Base-by-base conservation (phyloP, 2,329 filamentous ascomycete genomes). In the Colletotrichum sp. region DNA sequence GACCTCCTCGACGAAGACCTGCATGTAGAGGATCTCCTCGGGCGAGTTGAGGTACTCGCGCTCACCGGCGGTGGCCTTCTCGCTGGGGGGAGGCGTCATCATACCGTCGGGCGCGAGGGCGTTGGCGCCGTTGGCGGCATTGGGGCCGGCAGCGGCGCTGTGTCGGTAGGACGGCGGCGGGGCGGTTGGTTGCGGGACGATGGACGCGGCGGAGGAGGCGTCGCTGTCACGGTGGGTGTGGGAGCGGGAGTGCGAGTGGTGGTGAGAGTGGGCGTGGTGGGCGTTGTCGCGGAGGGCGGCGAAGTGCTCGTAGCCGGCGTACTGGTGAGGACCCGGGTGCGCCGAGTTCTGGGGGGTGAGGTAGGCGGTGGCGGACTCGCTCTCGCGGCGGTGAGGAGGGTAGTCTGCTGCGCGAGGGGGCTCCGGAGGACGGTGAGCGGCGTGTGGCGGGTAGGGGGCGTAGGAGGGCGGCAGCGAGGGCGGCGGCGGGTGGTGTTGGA, bases 1-100 rank as follows among this genome's bases (percentile, higher is more conserved):
- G 3, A 98, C 95, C 78, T 98, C 94, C 80, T 97, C 94, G 8
- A 97, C 93, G 82, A 98, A 98, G 0, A 96, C 93, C 83, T 98
- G 95, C 93, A 98, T 95, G 81, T 96, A 96, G n/a, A 93, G 86
- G 0, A 97, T 90, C 82, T 98, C 95, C 74, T 98, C 94, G 12
- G 93, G 90, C 5, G 91, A 92, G 78, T 91, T 93, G 61, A 98
- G 88, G 79, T 91, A 95, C 67, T 94, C 91, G 48, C 91, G 84
- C 75, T 88, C 87, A 25, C 79, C 83, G 58, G 68, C 80, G 13
- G 78, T 64, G 30, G 77, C 76, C 70, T 84, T 86, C 60, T 88
- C 86, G 58, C 79, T 82, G 4, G 83, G 85, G 1, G 86, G 84
- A 0, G 87, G 86, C 34, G 86, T 87, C 68, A 85, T 84, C 8